Conservation (phyloP, 306 rosid genomes). For the Corylus heterophylla region DNA sequence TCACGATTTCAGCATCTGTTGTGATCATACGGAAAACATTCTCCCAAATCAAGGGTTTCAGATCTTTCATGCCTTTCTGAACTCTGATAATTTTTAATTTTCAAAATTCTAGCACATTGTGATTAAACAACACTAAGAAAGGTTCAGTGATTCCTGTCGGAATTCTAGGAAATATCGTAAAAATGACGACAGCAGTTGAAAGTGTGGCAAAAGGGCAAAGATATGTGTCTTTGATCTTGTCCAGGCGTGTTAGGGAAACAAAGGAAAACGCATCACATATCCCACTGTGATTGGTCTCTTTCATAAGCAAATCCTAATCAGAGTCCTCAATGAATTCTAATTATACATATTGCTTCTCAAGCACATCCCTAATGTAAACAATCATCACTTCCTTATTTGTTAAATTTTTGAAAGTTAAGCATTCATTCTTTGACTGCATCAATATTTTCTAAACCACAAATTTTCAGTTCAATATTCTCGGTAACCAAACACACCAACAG, state of each 20-base stretch:
- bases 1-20: neutral
- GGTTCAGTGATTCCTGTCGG: neutral
- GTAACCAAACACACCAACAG: neutral
- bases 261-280: neutral
- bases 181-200: no score
- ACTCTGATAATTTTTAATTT: neutral
- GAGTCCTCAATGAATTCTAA: neutral
- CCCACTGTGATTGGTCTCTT: neutral
- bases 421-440: neutral
- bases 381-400: neutral
- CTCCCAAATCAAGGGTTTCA: neutral
- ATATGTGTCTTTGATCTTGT: neutral
- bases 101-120: neutral
- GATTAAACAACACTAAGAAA: neutral
- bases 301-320: neutral
- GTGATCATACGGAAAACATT: neutral
- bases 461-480: neutral
- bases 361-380: neutral
- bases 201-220: neutral
- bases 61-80: neutral
- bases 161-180: no score
- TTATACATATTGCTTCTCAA: neutral
- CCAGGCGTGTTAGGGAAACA: neutral
- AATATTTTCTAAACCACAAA: neutral
- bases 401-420: neutral